Conservation (phyloP, 2,329 filamentous ascomycete species). For the Claviceps lovelessii region DNA sequence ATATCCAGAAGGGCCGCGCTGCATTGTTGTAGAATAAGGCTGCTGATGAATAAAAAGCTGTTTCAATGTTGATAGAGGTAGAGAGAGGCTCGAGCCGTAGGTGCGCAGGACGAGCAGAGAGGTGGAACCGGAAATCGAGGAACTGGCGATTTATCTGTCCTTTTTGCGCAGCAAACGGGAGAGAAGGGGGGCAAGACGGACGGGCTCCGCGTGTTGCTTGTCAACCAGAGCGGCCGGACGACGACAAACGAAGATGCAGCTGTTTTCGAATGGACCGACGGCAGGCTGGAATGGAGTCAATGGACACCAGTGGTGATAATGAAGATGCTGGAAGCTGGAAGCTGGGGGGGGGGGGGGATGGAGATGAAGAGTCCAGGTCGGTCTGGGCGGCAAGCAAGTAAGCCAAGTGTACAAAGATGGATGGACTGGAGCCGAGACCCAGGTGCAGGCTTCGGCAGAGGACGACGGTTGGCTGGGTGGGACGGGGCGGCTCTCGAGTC, state of each 20-base stretch:
- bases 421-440: neutral
- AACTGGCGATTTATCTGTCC: neutral
- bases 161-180: neutral
- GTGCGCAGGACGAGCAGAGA: constrained; percentile 2
- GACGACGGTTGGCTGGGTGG: neutral
- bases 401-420: neutral
- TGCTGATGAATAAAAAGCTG: neutral
- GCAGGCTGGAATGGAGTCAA: neutral
- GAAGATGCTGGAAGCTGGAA: neutral
- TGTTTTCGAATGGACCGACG: neutral
- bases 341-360: no score
- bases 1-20: constrained; percentile 61
- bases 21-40: constrained; percentile 14
- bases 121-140: neutral
- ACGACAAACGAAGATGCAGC: neutral
- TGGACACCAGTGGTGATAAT: neutral
- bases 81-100: neutral
- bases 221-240: neutral
- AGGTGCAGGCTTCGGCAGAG: neutral
- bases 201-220: neutral
- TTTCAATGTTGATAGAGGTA: neutral
- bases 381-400: neutral
- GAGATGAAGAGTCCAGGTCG: neutral
- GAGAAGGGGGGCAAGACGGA: neutral
- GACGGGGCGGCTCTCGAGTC: neutral